Base-by-base conservation (phyloP, 2,329 filamentous ascomycete species). In the Myotisia sp. region DNA sequence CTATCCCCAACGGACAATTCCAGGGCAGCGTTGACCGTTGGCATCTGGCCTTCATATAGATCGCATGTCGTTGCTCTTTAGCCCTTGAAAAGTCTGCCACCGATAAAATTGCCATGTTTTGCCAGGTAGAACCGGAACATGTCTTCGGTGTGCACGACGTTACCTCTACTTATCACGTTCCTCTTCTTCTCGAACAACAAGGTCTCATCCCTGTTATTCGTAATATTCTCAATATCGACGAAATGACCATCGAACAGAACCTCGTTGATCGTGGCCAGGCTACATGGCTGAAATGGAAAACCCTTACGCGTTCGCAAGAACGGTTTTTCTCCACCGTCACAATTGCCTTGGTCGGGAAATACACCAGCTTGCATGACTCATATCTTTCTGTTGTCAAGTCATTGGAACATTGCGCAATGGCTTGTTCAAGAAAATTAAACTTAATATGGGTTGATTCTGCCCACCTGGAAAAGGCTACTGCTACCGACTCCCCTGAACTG, bases 311-410 rank as follows among this genome's bases (percentile, higher is more conserved):
- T 5, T 69, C 72, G 12, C 71, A 81, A 49, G 69, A 78, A 36
- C 71, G 74, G 39, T 65, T 77, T 33, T 67, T 71, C 37, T 76
- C 83, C 27, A 67, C 70, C 1, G 77, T 95, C 38, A 70, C 70
- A 26, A 92, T 98, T 53, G 84, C 75, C 6, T 65, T 98, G 8
- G 86, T 95, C 7, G 90, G 90, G 46, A 95, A 95, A 60, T 98
- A 98, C 56, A 77, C 76, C 14, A 73, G 74, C 34, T 72, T 87
- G 3, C 76, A 85, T 36, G 87, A 95, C 55, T 79, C 82, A 3
- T 95, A 94, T 51, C 69, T 92, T 30, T 79, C 74, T 28, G 77
- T 92, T 27, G 69, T 74, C 54, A 94, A 94, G 61, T 75, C 85
- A 0, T 68, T 95, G 3, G 87, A 95, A 59, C 87, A 95, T 59